Percentiles rank a stretch among this genome's conserved stretches.
phyloP scores from a whole-genome alignment of 441 rosid species.

The Eruca vesicaria region DNA sequence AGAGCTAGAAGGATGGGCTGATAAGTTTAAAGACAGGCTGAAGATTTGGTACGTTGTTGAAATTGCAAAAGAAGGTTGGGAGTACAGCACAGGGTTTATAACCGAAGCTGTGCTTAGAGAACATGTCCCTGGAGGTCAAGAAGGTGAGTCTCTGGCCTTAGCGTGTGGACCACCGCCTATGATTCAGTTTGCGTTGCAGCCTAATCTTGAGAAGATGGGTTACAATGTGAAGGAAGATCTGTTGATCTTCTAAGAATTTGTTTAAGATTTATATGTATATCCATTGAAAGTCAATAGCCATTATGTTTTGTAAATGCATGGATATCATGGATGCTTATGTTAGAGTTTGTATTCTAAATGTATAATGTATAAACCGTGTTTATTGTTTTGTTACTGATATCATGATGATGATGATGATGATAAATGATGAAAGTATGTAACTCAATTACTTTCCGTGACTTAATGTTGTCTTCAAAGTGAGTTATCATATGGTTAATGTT shows the following conservation, averaged over 20 bases:
- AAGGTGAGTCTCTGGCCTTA: conserved; percentile 58
- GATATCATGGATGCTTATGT: conserved; percentile 3
- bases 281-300: conserved; percentile 8
- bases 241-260: conserved; percentile 50
- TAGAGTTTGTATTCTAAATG: conserved; percentile 1
- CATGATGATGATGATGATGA: conserved; percentile 24
- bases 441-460: not conserved
- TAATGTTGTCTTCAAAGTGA: not conserved
- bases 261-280: not conserved
- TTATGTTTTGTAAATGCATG: conserved; percentile 16
- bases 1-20: conserved; percentile 74
- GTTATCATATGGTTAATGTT: not conserved
- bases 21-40: conserved; percentile 44
- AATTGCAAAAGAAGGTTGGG: conserved; percentile 69
- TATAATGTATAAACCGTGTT: conserved; percentile 19
- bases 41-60: conserved; percentile 87
- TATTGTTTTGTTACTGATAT: not conserved
- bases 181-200: conserved; percentile 88
- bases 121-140: conserved; percentile 61
- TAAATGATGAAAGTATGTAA: conserved; percentile 1
- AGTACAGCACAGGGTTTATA: conserved; percentile 64
- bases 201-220: conserved; percentile 86
- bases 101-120: conserved; percentile 61
- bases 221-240: conserved; percentile 62
- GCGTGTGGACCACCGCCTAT: conserved; percentile 95